Evolutionary conservation across 805 yeast genomes (phyloP), one percentile per base, ranked within the genome.

Genomic region (Danielia oregonensis): DNA sequence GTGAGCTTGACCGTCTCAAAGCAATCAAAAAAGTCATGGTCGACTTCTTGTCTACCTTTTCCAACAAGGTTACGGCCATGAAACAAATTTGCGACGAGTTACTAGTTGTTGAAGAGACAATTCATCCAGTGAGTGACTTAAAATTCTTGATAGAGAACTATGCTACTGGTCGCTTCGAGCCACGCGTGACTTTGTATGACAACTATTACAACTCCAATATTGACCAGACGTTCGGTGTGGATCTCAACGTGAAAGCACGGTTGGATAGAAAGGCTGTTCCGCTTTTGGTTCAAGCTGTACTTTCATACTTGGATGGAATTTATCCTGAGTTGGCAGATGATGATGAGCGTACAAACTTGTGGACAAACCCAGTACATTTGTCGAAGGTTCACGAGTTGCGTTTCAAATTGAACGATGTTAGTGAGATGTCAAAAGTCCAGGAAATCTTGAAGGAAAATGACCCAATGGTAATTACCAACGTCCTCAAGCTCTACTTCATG

Each of bases 171-270:
- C 67, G 72, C 26, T 86, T 83, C 58, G 65, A 74, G 31, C 95
- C 96, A 11, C 74, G 70, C 32, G 89, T 82, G 6, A 66, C 75
- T 0, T 68, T 83, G 11, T 86, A 86, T 57, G 94, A 86, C 52
- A 85, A 84, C 55, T 86, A 86, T 61, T 84, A 84, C 57, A 77
- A 79, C 43, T 73, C 85, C 5, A 76, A 78, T 29, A 72, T 79
- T 29, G 62, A 57, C 30, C 91, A 84, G 54, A 79, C 81, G 6
- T 86, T 86, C 61, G 96, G 96, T 9, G 82, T 84, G 30, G 89
- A 81, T 42, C 59, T 86, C 30, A 83, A 79, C 36, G 73, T 80
- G 16, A 74, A 86, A 34, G 76, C 88, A 33, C 69, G 89, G 27
- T 68, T 78, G 33, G 95, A 86, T 50, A 71, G 76, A 42, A 81